A percentile compares a stretch with the other conserved stretches of the same genome.
These are phyloP conservation scores for Sphagnum fallax DNA, from an alignment of 228 moss, liverwort and hornwort genomes.

Conservation along the genomic window DNA sequence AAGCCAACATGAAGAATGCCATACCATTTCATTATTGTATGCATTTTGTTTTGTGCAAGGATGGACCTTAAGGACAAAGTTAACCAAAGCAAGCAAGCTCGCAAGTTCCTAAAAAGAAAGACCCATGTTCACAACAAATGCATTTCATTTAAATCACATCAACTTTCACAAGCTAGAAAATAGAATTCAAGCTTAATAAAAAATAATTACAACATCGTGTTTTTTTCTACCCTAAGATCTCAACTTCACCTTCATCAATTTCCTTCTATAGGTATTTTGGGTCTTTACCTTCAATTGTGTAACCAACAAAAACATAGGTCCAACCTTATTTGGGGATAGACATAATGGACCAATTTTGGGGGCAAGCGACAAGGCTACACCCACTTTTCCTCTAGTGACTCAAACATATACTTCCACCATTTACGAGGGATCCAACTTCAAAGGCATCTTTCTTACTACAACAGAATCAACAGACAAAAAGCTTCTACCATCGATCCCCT, in stretches of 20 bases:
- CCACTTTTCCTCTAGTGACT: slow-evolving; percentile 50
- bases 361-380: slow-evolving; percentile 33
- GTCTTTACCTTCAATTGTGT: slow-evolving; percentile 26
- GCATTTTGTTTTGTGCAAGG: too few species aligned
- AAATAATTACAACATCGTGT: too few species aligned
- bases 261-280: slow-evolving; percentile 32
- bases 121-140: too few species aligned
- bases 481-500: too few species aligned
- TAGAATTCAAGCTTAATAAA: too few species aligned
- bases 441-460: slow-evolving; percentile 36
- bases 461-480: neutral
- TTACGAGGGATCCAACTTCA: slow-evolving; percentile 66
- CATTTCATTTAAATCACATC: too few species aligned
- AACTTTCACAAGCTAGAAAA: too few species aligned
- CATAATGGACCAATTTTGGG: slow-evolving; percentile 37
- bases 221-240: slow-evolving; percentile 11
- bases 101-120: too few species aligned
- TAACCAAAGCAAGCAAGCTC: too few species aligned
- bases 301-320: slow-evolving; percentile 31
- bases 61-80: too few species aligned
- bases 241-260: slow-evolving; percentile 46
- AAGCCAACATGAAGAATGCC: too few species aligned
- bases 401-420: slow-evolving; percentile 72
- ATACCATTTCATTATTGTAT: too few species aligned
- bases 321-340: slow-evolving; percentile 32